These are phyloP conservation scores for Ulota crispa DNA, from an alignment of 225 moss, liverwort and hornwort genomes.

Conservation along the genomic window DNA sequence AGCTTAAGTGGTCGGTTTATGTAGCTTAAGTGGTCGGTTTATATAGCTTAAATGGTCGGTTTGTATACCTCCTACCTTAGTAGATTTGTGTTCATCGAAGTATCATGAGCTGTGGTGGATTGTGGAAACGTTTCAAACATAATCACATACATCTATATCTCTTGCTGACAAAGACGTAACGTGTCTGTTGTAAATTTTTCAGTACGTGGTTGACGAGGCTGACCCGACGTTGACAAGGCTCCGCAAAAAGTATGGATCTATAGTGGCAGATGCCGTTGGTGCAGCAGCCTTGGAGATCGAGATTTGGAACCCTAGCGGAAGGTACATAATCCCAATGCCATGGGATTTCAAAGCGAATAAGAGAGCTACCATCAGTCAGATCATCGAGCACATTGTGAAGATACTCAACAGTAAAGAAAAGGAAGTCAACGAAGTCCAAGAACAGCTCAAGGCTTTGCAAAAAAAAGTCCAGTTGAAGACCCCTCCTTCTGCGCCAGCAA, in stretches of 20 bases:
- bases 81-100: background rate
- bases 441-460: background rate
- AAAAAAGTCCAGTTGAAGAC: background rate
- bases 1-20: too few species aligned
- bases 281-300: slow-evolving; percentile 31
- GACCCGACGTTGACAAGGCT: slow-evolving; percentile 10
- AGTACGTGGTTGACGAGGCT: slow-evolving; percentile 25
- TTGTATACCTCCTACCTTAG: too few species aligned
- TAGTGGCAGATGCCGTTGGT: slow-evolving; percentile 21
- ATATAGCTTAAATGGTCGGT: too few species aligned
- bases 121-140: background rate
- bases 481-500: background rate
- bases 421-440: slow-evolving; percentile 5
- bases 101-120: background rate
- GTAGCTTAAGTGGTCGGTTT: too few species aligned
- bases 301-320: slow-evolving; percentile 36
- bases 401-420: background rate
- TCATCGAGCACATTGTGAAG: background rate
- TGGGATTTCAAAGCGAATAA: slow-evolving; percentile 34
- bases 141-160: background rate
- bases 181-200: slow-evolving; percentile 16
- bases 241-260: slow-evolving; percentile 22
- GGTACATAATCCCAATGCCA: slow-evolving; percentile 29
- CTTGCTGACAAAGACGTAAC: background rate
- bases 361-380: slow-evolving; percentile 1